Conservation (phyloP, 345 rosid species). For the Stellera chamaejasme region DNA sequence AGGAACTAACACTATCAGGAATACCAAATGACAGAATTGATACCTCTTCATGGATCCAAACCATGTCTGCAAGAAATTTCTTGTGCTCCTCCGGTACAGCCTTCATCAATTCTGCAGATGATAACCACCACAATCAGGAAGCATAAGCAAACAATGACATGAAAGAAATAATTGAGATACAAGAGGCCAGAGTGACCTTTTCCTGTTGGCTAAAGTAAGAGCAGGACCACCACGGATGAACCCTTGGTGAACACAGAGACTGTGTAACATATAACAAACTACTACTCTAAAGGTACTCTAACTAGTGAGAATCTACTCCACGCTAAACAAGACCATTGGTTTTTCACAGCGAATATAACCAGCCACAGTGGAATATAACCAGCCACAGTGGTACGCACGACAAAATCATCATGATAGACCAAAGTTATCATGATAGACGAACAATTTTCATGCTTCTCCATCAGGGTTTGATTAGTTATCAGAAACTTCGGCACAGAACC, state of each 20-base stretch:
- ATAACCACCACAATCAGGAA: too few species aligned
- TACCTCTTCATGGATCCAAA: slow-evolving; percentile 91
- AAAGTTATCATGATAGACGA: too few species aligned
- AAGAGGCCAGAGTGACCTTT: background rate
- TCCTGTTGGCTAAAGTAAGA: background rate
- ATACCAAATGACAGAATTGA: slow-evolving; percentile 1
- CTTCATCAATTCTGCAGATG: slow-evolving; percentile 51
- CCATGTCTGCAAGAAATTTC: slow-evolving; percentile 69
- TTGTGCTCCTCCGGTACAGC: slow-evolving; percentile 81
- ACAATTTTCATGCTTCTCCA: too few species aligned
- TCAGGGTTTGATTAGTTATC: too few species aligned
- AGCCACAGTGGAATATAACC: too few species aligned
- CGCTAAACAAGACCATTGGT: too few species aligned
- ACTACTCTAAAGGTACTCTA: background rate
- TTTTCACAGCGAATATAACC: too few species aligned
- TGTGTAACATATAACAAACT: background rate
- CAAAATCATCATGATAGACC: too few species aligned
- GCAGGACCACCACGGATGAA: background rate
- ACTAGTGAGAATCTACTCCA: background rate
- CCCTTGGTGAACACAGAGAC: background rate
- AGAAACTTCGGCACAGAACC: too few species aligned
- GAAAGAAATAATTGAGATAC: background rate
- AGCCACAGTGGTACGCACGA: too few species aligned
- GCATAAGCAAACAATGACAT: background rate
- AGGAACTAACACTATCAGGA: background rate